Evolutionary conservation across 2,329 filamentous ascomycete genomes (phyloP), one percentile per base, ranked within the genome.

Genomic region (Talaromyces marneffei): DNA sequence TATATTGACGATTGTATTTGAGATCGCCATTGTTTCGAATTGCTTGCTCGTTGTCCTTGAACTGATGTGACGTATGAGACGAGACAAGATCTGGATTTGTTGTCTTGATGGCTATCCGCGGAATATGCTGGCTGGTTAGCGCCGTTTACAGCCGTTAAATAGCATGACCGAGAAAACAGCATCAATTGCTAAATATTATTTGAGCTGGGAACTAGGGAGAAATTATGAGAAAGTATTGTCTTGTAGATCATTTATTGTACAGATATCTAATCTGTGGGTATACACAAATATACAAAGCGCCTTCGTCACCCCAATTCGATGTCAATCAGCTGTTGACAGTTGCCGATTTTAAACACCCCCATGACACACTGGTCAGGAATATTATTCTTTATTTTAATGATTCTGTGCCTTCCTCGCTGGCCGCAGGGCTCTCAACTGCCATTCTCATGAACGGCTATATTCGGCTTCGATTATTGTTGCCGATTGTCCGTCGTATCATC

Each of bases 1-100:
- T 12, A 86, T 64, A 65, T 75, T 63, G 48, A 72, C 57, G n/a
- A 70, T 63, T 42, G 63, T 63, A 60, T 69, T 58, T 25, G 25
- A 18, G 31, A 46, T 29, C 31, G 56, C 20, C 56, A 58, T 58
- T 29, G 9, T 18, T 48, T 6, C 27, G 2, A 33, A 16, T 20
- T 23, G 27, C 3, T 4, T 23, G n/a, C 23, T 25, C n/a, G 23
- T 18, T 40, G 44, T 59, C 31, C 33, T 39, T 8, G 33, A 42
- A 16, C 14, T 42, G 44, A 1, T 37, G 23, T 53, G 52, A 39
- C 20, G 33, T 23, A 16, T 18, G 27, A 33, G n/a, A 31, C 16
- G 25, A 46, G 42, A 46, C 8, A 23, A 3, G 44, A 48, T 48
- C 23, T 55, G 52, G 35, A 33, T 14, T 52, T 20, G 48, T 52